Evolutionary conservation across 2,329 filamentous ascomycete genomes (phyloP).

Genomic region (Cadophora sp.): DNA sequence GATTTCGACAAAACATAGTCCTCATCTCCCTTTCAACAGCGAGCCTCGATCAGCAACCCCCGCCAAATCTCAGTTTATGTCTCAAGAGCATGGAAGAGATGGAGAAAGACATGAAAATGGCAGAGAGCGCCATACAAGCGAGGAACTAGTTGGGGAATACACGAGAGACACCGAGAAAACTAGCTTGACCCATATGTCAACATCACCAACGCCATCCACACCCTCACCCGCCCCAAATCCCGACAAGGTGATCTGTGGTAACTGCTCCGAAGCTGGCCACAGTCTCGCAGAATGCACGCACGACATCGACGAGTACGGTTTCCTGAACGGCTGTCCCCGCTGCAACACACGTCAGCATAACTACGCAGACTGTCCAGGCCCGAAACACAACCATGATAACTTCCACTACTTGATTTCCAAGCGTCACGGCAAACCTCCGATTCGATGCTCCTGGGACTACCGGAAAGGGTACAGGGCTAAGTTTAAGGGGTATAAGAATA

Average conservation of each 20-base stretch:
- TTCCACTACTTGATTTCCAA: neutral
- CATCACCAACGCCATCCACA: neutral
- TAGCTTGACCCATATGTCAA: neutral
- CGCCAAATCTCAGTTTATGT: neutral
- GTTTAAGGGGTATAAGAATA: neutral
- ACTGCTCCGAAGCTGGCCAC: neutral
- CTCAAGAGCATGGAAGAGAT: neutral
- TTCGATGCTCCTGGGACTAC: neutral
- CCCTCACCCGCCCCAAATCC: neutral
- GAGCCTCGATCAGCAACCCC: neutral
- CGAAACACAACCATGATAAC: neutral
- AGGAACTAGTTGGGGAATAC: neutral
- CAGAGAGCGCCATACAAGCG: neutral
- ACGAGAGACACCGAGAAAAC: neutral
- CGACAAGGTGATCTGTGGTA: neutral
- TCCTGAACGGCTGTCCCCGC: neutral
- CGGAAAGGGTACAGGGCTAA: neutral
- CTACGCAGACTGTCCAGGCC: neutral
- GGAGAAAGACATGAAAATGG: neutral
- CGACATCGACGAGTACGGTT: constrained; percentile 11
- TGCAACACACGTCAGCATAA: constrained; percentile 6
- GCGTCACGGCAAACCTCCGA: neutral
- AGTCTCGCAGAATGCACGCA: constrained; percentile 9
- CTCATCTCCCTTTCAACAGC: neutral
- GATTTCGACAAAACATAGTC: neutral